Base-by-base conservation (phyloP, 163 green algal species). In the Chloromonas sp. region DNA sequence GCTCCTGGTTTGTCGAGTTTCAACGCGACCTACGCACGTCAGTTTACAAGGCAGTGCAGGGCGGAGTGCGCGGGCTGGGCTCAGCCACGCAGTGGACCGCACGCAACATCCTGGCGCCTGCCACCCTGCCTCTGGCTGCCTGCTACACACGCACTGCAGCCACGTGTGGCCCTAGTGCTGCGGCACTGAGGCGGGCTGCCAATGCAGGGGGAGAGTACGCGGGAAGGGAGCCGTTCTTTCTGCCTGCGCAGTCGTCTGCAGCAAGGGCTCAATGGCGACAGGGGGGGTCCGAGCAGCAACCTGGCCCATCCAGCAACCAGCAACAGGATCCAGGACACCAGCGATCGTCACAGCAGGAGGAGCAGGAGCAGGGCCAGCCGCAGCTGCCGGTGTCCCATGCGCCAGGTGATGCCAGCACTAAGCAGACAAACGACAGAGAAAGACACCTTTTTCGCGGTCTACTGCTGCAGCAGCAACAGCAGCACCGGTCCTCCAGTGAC, bases 1-100 rank as follows among this genome's bases (percentile, higher is more conserved):
- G 80, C 58, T 92, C 89, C 11, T 96, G 94, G 94, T 93, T 90
- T 79, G 88, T 87, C 2, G 94, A 95, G 81, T 96, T 97, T 78
- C 89, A 92, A 60, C 70, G 76, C 2, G 93, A 96, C 81, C 88
- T 95, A 85, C 89, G 93, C 36, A 86, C 85, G 81, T 91, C 84
- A 0, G 81, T 91, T 77, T 14, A 85, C 3, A 74, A 83, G 1
- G 87, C 84, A 60, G 13, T 79, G 5, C 85, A 89, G 82, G 88
- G 86, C 70, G 84, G 88, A 81, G 83, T 90, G 81, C 78, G 83
- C n/a, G 81, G 90, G 2, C 70, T 91, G 78, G 88, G 86, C 78
- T 87, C 2, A 3, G 88, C 88, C 2, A 87, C 81, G n/a, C 74
- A 84, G 62, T 93, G 90, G 90, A 92, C 90, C 11, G 78, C 85